These are phyloP conservation scores for Rhodotorula sphaerocarpa DNA, from an alignment of 768 basidiomycete species.

Conservation along the genomic window DNA sequence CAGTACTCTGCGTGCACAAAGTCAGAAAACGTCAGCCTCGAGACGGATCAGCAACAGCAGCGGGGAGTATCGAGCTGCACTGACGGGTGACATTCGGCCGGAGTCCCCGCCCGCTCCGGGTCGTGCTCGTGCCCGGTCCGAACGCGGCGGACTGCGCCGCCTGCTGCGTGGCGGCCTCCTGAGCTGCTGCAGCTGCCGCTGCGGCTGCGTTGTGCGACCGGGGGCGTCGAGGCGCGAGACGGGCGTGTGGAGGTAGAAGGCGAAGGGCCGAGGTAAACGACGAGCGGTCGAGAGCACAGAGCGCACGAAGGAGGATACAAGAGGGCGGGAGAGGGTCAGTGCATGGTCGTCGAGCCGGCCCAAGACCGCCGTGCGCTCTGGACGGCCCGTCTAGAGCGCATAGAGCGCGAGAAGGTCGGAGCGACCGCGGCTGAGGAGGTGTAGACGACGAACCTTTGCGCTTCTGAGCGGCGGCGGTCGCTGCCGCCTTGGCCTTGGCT, in stretches of 20 bases:
- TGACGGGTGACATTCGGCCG: conserved; percentile 12
- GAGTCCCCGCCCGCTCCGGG: conserved; percentile 13
- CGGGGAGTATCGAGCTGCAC: too few relatives aligned
- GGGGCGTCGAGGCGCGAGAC: background rate
- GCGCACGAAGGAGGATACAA: too few relatives aligned
- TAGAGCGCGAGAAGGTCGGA: too few relatives aligned
- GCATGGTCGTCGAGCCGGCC: too few relatives aligned
- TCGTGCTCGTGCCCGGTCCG: background rate
- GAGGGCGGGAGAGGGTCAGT: too few relatives aligned
- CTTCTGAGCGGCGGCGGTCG: conserved; percentile 19
- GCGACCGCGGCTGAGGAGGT: background rate
- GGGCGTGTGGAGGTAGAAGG: too few relatives aligned
- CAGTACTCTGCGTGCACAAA: conserved; percentile 23
- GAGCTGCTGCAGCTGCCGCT: conserved; percentile 24
- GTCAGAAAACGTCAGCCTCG: background rate
- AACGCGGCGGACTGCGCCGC: conserved; percentile 12
- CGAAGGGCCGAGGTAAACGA: too few relatives aligned
- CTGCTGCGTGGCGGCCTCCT: conserved; percentile 26
- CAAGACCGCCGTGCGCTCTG: too few relatives aligned
- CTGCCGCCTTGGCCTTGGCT: conserved; percentile 27
- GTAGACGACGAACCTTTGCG: conserved; percentile 11
- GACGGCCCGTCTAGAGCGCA: too few relatives aligned
- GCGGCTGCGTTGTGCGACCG: background rate
- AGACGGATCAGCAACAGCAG: too few relatives aligned
- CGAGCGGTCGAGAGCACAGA: background rate